Evolutionary conservation across 2,329 filamentous ascomycete species (phyloP).

Genomic region (Dothistroma septosporum): DNA sequence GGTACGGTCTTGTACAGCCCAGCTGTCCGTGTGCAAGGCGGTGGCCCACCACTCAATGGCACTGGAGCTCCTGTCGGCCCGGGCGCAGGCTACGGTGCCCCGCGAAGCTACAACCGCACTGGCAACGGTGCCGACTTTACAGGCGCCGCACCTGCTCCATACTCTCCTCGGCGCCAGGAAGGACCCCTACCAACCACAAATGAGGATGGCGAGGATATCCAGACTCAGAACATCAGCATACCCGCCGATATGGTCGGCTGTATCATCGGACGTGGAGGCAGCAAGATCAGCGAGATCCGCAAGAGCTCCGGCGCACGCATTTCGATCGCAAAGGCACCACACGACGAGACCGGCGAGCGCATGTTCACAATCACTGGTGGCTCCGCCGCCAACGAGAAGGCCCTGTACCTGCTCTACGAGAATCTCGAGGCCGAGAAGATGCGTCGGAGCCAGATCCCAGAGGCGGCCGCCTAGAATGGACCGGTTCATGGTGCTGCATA

Average conservation of each 20-base stretch:
- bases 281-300: conserved; percentile 98
- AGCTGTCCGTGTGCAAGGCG: conserved; percentile 75
- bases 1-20: conserved; percentile 98
- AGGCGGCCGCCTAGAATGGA: conserved; percentile 33
- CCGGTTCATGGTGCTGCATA: conserved; percentile 7
- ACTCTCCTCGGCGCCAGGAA: conserved; percentile 77
- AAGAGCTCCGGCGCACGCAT: conserved; percentile 95
- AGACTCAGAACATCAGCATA: conserved; percentile 99
- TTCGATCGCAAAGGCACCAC: conserved; percentile 93
- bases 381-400: conserved; percentile 88
- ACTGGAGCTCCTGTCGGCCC: conserved; percentile 50
- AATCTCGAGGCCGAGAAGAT: conserved; percentile 99
- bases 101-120: conserved; percentile 78
- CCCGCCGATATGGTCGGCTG: conserved; percentile 99
- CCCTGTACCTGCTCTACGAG: conserved; percentile 93
- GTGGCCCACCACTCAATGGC: conserved; percentile 49
- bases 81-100: conserved; percentile 39
- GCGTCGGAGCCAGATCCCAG: conserved; percentile 77
- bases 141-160: conserved; percentile 62
- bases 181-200: conserved; percentile 58
- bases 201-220: conserved; percentile 94
- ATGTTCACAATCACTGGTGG: conserved; percentile 99
- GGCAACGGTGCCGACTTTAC: conserved; percentile 98
- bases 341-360: conserved; percentile 94
- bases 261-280: conserved; percentile 92